Conservation (phyloP, 2,329 filamentous ascomycete genomes). For the Penicillium sp. region DNA sequence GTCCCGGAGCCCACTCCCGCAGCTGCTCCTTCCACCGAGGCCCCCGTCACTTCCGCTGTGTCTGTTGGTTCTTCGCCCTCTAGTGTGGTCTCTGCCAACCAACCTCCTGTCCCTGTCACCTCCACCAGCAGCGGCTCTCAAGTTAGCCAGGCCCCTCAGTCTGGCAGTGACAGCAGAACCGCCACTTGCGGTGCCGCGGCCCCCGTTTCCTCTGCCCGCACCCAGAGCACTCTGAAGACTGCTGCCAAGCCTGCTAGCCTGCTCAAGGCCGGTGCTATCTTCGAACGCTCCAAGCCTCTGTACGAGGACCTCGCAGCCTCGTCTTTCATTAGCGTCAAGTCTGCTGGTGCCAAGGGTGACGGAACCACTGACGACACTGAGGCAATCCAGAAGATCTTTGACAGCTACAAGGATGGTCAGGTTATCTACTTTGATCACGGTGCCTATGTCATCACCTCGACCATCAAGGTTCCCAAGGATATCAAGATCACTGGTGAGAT, state of each 20-base stretch:
- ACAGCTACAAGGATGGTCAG: slow-evolving; percentile 60
- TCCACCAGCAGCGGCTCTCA: slow-evolving; percentile 12
- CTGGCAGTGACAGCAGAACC: slow-evolving; percentile 15
- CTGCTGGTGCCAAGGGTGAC: slow-evolving; percentile 80
- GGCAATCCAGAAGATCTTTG: slow-evolving; percentile 74
- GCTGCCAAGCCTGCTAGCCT: slow-evolving; percentile 66
- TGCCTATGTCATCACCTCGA: slow-evolving; percentile 60
- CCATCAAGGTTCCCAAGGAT: slow-evolving; percentile 64
- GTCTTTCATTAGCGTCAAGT: slow-evolving; percentile 79
- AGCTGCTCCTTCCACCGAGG: slow-evolving; percentile 9
- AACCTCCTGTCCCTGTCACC: slow-evolving; percentile 6
- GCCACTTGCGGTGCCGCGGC: slow-evolving; percentile 26
- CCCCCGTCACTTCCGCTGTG: slow-evolving; percentile 6
- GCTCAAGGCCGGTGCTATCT: slow-evolving; percentile 65
- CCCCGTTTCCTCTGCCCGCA: slow-evolving; percentile 39
- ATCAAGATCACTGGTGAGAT: slow-evolving; percentile 88
- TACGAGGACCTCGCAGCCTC: slow-evolving; percentile 68
- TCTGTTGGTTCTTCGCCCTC: not conserved
- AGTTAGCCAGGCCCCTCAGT: slow-evolving; percentile 7
- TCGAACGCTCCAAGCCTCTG: slow-evolving; percentile 84
- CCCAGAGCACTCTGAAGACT: slow-evolving; percentile 59
- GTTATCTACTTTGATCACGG: slow-evolving; percentile 65
- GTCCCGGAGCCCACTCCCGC: slow-evolving; percentile 6
- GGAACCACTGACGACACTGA: slow-evolving; percentile 82
- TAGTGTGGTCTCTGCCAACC: not conserved